Evolutionary conservation across 164 flowering plant species (phyloP), one percentile per base, ranked within the genome.

Genomic region (Macadamia tetraphylla): DNA sequence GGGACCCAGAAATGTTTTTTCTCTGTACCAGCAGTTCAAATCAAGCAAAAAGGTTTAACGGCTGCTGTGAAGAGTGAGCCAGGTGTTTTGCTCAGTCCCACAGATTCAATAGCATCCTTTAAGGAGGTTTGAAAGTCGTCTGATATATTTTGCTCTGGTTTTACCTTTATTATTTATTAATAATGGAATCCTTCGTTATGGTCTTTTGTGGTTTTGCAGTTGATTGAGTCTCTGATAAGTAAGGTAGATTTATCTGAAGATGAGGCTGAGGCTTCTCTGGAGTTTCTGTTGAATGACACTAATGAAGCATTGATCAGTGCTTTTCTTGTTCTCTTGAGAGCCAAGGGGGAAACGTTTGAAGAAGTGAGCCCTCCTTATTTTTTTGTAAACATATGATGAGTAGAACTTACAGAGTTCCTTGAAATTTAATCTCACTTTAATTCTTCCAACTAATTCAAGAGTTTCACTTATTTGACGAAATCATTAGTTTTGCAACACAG

Each of bases 341-440:
- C 98, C 73, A 92, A 94, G 81, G 97, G 98, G 13, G 99, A 92
- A 80, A 90, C 97, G 2, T 94, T 62, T 73, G 92, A 88, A 77
- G 99, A 94, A 76, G 97, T 94, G 75, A 73, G 83, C 57, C 3
- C 1, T 51, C 53, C 6, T 0, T 30, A 9, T 46, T 49, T 43
- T 46, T 9, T 30, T 44, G n/a, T 29, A 5, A 32, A 9, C 17
- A 29, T 1, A 3, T 71, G 49, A 5, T 40, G 35, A 51, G 48
- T 60, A 15, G 40, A 15, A 9, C 10, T 8, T 12, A 62, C 12
- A 29, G 56, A 32, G 29, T 53, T 14, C 17, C 6, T 53, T 14
- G 3, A 53, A 17, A 17, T 14, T 6, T 53, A 14, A 6, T 12
- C n/a, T 4, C 2, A 53, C 57, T 53, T 46, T 9, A 46, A 8